Percentiles rank a stretch among this genome's conserved stretches.
Evolutionary conservation across 2,329 filamentous ascomycete species (phyloP).

Genomic region (Capronia coronata): DNA sequence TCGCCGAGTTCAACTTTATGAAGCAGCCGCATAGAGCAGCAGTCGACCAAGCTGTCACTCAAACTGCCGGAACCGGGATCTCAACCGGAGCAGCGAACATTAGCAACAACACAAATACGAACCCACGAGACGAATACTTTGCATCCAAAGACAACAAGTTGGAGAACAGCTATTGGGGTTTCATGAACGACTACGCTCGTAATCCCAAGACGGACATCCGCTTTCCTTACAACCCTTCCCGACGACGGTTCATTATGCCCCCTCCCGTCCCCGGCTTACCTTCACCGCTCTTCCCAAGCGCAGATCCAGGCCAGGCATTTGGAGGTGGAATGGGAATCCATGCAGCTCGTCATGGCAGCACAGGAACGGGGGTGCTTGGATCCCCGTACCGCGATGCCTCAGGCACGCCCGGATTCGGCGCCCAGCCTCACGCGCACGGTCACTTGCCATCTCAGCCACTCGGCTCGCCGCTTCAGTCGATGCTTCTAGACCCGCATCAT

Average conservation of each 20-base stretch:
- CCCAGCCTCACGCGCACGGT: conserved; percentile 14
- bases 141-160: conserved; percentile 95
- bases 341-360: conserved; percentile 5
- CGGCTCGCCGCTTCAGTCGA: conserved; percentile 38
- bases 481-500: conserved; percentile 44
- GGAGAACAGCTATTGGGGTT: conserved; percentile 93
- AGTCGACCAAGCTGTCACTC: conserved; percentile 33
- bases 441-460: conserved; percentile 29
- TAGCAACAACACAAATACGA: conserved; percentile 2
- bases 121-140: conserved; percentile 79
- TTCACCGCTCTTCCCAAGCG: conserved; percentile 47
- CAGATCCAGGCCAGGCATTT: conserved; percentile 9
- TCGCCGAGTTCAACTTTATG: conserved; percentile 95
- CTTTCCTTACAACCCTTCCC: conserved; percentile 52
- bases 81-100: not conserved
- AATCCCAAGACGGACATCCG: conserved; percentile 63
- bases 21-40: conserved; percentile 53
- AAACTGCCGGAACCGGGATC: not conserved
- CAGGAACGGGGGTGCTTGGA: conserved; percentile 7
- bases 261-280: conserved; percentile 67
- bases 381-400: conserved; percentile 13
- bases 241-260: conserved; percentile 62
- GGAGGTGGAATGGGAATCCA: conserved; percentile 4
- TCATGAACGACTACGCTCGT: conserved; percentile 82
- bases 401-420: conserved; percentile 16